Evolutionary conservation across 768 basidiomycete genomes (phyloP).

Genomic region (Xerocomellus intermedius): DNA sequence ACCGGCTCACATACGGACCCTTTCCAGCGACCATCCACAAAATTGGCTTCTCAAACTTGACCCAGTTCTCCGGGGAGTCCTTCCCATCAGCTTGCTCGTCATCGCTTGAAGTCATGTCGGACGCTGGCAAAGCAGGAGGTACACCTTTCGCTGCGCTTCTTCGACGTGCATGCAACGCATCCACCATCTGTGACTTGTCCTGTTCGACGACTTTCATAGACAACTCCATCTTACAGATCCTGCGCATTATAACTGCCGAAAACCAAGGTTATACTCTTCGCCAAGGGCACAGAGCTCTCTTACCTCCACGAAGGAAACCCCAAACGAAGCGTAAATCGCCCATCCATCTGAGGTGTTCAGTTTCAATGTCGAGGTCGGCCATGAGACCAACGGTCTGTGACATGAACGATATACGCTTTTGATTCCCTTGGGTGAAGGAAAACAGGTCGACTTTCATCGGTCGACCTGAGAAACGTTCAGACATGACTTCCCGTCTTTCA

Average conservation of each 20-base stretch:
- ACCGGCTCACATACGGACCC: constrained; percentile 73
- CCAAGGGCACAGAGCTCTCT: constrained; percentile 13
- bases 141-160: constrained; percentile 15
- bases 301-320: constrained; percentile 71
- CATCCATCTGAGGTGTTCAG: constrained; percentile 85
- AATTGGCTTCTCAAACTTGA: constrained; percentile 63
- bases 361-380: constrained; percentile 83
- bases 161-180: constrained; percentile 43
- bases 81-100: constrained; percentile 20
- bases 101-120: constrained; percentile 11
- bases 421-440: constrained; percentile 68
- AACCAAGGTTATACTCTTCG: not conserved
- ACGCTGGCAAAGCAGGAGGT: constrained; percentile 4
- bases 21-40: constrained; percentile 75
- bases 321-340: constrained; percentile 75
- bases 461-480: constrained; percentile 44
- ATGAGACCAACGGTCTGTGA: constrained; percentile 80
- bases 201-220: constrained; percentile 65
- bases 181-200: constrained; percentile 72
- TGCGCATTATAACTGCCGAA: constrained; percentile 53
- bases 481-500: not conserved
- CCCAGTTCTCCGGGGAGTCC: constrained; percentile 59
- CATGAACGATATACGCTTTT: constrained; percentile 73
- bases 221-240: constrained; percentile 66
- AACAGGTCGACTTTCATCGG: constrained; percentile 77